A percentile compares a stretch with the other conserved stretches of the same genome.
Conservation (phyloP, 2,329 filamentous ascomycete genomes). For the Alternaria alternata region DNA sequence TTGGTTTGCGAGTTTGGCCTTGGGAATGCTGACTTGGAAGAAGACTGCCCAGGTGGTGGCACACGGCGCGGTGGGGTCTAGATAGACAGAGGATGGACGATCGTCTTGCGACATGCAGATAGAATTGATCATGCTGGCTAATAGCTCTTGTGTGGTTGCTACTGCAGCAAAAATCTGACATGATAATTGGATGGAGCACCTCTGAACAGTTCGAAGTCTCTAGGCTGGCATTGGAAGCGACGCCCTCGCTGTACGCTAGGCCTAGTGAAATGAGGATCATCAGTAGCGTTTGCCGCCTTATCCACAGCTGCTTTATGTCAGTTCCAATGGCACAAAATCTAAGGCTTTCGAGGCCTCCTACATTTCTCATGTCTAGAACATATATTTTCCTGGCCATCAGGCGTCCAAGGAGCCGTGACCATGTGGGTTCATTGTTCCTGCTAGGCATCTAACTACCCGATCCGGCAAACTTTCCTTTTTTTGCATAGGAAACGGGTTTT, state of each 20-base stretch:
- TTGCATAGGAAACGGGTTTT: not conserved
- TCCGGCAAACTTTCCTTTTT: not conserved
- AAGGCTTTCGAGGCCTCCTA: not conserved
- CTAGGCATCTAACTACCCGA: not conserved
- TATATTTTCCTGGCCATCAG: not conserved
- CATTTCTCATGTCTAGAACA: not conserved
- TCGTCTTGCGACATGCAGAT: not conserved
- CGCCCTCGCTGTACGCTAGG: too few species aligned
- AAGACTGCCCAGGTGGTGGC: not conserved
- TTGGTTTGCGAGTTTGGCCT: constrained; percentile 67
- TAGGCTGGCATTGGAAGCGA: too few species aligned
- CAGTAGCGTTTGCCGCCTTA: too few species aligned
- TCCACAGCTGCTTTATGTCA: not conserved
- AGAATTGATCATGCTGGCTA: not conserved
- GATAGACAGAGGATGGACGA: not conserved
- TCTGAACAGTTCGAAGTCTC: too few species aligned
- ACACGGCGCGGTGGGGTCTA: not conserved
- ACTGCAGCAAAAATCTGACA: not conserved
- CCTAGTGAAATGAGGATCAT: too few species aligned
- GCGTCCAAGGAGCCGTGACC: not conserved
- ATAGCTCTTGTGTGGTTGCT: not conserved
- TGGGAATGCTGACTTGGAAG: constrained; percentile 18
- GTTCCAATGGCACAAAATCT: not conserved
- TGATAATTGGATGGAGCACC: not conserved
- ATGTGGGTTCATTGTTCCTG: not conserved